phyloP scores from a whole-genome alignment of 2,329 filamentous ascomycete genomes.

The Davidsoniella virescens region DNA sequence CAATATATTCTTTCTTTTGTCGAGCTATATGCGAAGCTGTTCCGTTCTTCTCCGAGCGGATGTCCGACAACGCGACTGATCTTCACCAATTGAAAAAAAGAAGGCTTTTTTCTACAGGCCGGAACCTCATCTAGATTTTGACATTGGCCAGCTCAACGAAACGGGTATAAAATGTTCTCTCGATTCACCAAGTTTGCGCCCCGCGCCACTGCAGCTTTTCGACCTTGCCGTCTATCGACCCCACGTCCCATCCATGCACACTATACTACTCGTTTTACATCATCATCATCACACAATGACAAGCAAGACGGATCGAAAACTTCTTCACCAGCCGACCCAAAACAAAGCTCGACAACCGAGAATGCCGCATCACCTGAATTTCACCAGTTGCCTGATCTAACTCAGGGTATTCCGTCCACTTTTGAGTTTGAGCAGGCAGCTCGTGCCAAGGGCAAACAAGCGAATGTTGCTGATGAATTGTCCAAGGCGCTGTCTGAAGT shows the following conservation, averaged over 20 bases:
- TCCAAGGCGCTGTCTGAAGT: constrained; percentile 15
- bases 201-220: too few relatives aligned
- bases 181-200: too few relatives aligned
- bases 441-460: constrained; percentile 6
- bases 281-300: too few relatives aligned
- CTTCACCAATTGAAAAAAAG: not conserved
- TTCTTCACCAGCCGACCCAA: not conserved
- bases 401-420: constrained; percentile 87
- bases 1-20: too few relatives aligned
- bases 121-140: not conserved
- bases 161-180: too few relatives aligned
- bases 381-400: constrained; percentile 71
- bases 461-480: constrained; percentile 21
- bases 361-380: constrained; percentile 23
- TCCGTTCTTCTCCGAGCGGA: not conserved
- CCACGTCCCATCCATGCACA: too few relatives aligned
- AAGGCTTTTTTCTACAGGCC: not conserved
- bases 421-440: constrained; percentile 55
- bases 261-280: too few relatives aligned
- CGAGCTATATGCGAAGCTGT: not conserved
- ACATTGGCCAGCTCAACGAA: too few relatives aligned
- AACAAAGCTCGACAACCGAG: constrained; percentile 1
- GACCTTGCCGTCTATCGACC: too few relatives aligned
- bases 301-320: too few relatives aligned
- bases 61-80: not conserved